Conservation (phyloP, 2,329 filamentous ascomycete species). For the Dactylellina sp. region DNA sequence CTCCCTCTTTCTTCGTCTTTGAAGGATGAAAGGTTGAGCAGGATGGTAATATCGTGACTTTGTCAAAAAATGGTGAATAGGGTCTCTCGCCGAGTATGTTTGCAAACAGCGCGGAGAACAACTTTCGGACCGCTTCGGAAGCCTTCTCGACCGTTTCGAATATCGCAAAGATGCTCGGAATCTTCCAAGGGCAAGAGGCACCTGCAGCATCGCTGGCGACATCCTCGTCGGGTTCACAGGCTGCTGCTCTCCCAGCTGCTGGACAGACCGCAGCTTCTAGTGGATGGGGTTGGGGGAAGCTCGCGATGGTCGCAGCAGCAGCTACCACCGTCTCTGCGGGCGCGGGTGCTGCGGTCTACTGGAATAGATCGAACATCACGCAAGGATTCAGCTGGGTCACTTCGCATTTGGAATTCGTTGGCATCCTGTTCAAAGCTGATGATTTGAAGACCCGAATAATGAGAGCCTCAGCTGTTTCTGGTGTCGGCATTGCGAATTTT, state of each 20-base stretch:
- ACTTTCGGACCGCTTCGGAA: conserved; percentile 79
- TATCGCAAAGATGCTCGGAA: conserved; percentile 61
- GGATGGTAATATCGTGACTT: conserved; percentile 18
- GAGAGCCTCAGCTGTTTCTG: conserved; percentile 73
- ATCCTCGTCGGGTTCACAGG: conserved; percentile 63
- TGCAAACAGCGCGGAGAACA: conserved; percentile 86
- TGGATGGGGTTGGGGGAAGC: conserved; percentile 80
- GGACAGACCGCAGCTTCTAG: conserved; percentile 62
- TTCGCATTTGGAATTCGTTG: conserved; percentile 93
- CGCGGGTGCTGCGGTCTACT: conserved; percentile 85
- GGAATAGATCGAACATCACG: conserved; percentile 82
- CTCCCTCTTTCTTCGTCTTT: conserved; percentile 68
- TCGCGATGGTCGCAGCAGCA: conserved; percentile 86
- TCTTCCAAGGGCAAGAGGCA: conserved; percentile 59
- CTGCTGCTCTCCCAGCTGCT: conserved; percentile 65
- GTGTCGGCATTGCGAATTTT: conserved; percentile 83
- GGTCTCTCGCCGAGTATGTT: conserved; percentile 76
- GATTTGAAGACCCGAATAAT: conserved; percentile 80
- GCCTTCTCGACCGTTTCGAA: conserved; percentile 76
- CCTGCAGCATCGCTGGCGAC: conserved; percentile 62
- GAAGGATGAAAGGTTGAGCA: background rate
- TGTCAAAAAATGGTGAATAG: conserved; percentile 31
- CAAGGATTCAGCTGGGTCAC: conserved; percentile 83
- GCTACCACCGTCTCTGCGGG: conserved; percentile 82
- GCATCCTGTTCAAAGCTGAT: conserved; percentile 84